phyloP scores from a whole-genome alignment of 441 rosid genomes.

The Gossypium gossypioides region DNA sequence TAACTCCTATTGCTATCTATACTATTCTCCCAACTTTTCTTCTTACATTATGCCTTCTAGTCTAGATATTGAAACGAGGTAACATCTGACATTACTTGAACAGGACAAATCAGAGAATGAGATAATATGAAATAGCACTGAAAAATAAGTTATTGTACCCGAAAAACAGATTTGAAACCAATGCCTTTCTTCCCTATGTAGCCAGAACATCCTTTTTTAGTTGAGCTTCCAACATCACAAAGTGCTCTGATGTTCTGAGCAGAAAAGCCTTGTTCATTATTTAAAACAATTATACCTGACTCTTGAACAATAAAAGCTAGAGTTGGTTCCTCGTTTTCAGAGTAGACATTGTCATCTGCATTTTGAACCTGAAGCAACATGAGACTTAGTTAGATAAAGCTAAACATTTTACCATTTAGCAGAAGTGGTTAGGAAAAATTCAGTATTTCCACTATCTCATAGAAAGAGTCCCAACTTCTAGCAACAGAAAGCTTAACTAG shows the following conservation, averaged over 20 bases:
- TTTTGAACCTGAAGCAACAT: constrained; percentile 81
- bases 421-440: background rate
- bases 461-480: background rate
- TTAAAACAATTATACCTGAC: constrained; percentile 62
- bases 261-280: constrained; percentile 86
- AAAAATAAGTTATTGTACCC: constrained; percentile 38
- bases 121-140: background rate
- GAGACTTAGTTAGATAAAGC: constrained; percentile 18
- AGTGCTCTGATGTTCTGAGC: constrained; percentile 83
- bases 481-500: constrained; percentile 25
- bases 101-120: background rate
- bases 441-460: background rate
- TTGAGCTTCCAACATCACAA: constrained; percentile 96
- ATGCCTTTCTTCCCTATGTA: constrained; percentile 98
- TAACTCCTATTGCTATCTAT: constrained; percentile 2
- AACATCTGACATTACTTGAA: background rate
- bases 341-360: constrained; percentile 90
- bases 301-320: constrained; percentile 77
- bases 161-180: constrained; percentile 98
- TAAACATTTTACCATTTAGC: background rate
- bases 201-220: constrained; percentile 84
- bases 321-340: constrained; percentile 69
- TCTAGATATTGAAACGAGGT: background rate
- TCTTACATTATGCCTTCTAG: background rate
- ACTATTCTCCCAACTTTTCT: background rate